phyloP scores from a whole-genome alignment of 805 yeast genomes.

The Kuraishia floccosa region DNA sequence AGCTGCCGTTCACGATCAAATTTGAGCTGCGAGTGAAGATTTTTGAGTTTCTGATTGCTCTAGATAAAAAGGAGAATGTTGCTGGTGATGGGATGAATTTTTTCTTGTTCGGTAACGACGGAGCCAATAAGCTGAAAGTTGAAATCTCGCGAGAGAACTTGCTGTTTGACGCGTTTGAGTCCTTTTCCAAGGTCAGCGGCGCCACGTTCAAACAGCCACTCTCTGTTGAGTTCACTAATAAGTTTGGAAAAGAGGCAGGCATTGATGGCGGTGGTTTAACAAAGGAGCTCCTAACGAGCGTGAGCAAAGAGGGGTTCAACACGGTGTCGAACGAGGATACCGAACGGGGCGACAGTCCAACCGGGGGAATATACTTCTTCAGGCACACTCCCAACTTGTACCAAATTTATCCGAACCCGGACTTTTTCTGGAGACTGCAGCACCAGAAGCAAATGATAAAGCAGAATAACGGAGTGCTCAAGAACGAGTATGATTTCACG shows the following conservation, averaged over 20 bases:
- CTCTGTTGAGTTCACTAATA: constrained; percentile 56
- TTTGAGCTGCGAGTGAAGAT: constrained; percentile 65
- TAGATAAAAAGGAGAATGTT: constrained; percentile 27
- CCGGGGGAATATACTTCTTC: constrained; percentile 18
- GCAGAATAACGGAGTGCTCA: constrained; percentile 15
- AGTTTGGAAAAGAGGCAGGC: constrained; percentile 67
- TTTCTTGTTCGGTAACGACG: neutral
- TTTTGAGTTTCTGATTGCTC: constrained; percentile 50
- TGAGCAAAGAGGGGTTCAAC: constrained; percentile 58
- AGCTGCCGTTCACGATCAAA: constrained; percentile 71
- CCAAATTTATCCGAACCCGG: constrained; percentile 68
- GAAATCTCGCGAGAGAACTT: constrained; percentile 57
- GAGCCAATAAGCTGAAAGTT: constrained; percentile 23
- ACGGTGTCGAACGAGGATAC: constrained; percentile 7
- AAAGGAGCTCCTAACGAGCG: constrained; percentile 74
- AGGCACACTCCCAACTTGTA: constrained; percentile 34
- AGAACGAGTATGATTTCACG: neutral
- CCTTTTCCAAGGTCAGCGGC: constrained; percentile 39
- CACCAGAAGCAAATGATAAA: constrained; percentile 13
- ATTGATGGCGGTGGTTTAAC: constrained; percentile 97
- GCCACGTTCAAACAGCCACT: constrained; percentile 45
- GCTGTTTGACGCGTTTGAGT: constrained; percentile 64
- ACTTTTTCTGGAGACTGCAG: constrained; percentile 15
- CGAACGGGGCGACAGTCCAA: constrained; percentile 1
- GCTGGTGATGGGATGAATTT: neutral